Evolutionary conservation across 768 basidiomycete species (phyloP).

Genomic region (Tephrocybe sp.): DNA sequence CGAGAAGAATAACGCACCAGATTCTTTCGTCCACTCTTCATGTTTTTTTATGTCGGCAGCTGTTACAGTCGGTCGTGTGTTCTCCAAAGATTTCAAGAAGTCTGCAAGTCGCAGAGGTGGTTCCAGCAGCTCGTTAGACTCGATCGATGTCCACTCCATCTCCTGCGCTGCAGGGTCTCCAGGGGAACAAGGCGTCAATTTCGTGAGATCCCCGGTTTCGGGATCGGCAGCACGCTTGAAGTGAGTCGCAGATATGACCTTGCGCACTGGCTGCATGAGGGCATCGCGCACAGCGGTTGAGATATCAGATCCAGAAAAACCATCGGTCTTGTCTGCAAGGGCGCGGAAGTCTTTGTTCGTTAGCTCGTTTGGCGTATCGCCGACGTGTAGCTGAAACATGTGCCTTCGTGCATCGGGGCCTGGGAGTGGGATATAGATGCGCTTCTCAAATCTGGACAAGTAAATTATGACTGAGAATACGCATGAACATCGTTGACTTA

Average conservation of each 20-base stretch:
- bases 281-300: constrained; percentile 93
- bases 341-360: constrained; percentile 71
- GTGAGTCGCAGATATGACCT: constrained; percentile 93
- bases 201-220: constrained; percentile 28
- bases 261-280: constrained; percentile 97
- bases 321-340: constrained; percentile 86
- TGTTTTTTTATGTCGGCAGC: constrained; percentile 83
- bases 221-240: constrained; percentile 63
- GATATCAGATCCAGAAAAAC: constrained; percentile 95
- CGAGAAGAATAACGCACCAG: constrained; percentile 46
- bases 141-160: constrained; percentile 86
- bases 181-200: constrained; percentile 96
- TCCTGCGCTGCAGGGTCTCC: constrained; percentile 84
- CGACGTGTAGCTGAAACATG: constrained; percentile 98
- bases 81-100: constrained; percentile 78
- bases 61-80: constrained; percentile 84
- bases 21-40: constrained; percentile 82
- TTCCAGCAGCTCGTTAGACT: constrained; percentile 86
- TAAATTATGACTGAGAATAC: not conserved
- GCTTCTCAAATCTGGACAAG: constrained; percentile 80
- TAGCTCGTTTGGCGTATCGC: constrained; percentile 86
- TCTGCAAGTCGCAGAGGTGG: constrained; percentile 76
- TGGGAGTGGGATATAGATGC: constrained; percentile 97
- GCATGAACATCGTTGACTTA: constrained; percentile 26
- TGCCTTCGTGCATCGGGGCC: constrained; percentile 86